phyloP scores from a whole-genome alignment of 2,329 filamentous ascomycete species.

The Monilinia laxa region DNA sequence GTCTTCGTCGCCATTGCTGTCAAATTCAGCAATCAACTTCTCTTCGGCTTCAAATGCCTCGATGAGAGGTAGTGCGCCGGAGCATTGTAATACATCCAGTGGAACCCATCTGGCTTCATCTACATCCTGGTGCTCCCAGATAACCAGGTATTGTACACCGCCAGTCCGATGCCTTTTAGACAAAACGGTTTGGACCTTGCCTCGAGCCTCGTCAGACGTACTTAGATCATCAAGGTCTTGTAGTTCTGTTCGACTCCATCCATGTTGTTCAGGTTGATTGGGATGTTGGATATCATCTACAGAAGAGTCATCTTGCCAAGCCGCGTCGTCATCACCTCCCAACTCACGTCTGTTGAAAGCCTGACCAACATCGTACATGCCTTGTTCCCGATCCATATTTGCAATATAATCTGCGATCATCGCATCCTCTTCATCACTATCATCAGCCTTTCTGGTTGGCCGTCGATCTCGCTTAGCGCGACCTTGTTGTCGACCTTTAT shows the following conservation, averaged over 20 bases:
- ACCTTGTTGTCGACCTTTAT: slow-evolving; percentile 17
- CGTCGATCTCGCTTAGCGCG: slow-evolving; percentile 8
- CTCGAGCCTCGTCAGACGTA: slow-evolving; percentile 49
- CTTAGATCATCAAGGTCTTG: slow-evolving; percentile 50
- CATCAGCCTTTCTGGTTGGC: not conserved
- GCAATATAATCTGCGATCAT: slow-evolving; percentile 40
- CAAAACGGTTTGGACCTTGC: slow-evolving; percentile 46
- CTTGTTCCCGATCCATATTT: slow-evolving; percentile 40
- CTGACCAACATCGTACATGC: not conserved
- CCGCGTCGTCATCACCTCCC: slow-evolving; percentile 44
- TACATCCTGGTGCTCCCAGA: slow-evolving; percentile 45
- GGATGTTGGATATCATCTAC: slow-evolving; percentile 11
- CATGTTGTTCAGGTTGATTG: slow-evolving; percentile 25
- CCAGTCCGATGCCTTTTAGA: slow-evolving; percentile 46
- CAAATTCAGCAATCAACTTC: slow-evolving; percentile 38
- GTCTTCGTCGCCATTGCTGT: slow-evolving; percentile 42
- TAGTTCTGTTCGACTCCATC: slow-evolving; percentile 48
- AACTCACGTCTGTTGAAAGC: slow-evolving; percentile 43
- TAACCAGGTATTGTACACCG: slow-evolving; percentile 53
- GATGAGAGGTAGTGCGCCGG: slow-evolving; percentile 38
- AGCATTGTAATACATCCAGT: slow-evolving; percentile 38
- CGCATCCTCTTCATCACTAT: slow-evolving; percentile 30
- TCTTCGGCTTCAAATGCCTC: slow-evolving; percentile 41
- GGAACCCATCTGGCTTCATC: slow-evolving; percentile 53
- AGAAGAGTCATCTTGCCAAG: slow-evolving; percentile 29